Conservation (phyloP, 2,329 filamentous ascomycete species). For the Ramularia endophylla region DNA sequence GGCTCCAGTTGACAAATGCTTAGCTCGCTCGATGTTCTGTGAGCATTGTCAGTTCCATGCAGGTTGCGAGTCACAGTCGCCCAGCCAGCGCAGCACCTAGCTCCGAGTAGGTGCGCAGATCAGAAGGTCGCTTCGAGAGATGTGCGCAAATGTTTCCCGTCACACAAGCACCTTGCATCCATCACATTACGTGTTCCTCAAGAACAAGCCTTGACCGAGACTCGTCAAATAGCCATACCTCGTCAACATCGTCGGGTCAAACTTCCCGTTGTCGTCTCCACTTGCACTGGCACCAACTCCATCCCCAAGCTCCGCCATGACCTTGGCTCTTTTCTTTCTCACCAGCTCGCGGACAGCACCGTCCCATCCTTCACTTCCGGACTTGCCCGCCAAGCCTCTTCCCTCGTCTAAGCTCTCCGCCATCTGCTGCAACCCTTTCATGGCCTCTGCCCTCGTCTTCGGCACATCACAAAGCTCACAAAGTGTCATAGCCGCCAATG, state of each 20-base stretch:
- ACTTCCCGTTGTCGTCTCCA: slow-evolving; percentile 18
- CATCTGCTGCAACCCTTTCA: slow-evolving; percentile 50
- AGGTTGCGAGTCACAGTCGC: no score
- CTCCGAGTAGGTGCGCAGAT: no score
- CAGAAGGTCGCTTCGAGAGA: no score
- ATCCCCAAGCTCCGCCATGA: slow-evolving; percentile 32
- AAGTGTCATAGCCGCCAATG: slow-evolving; percentile 55
- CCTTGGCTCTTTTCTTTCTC: slow-evolving; percentile 35
- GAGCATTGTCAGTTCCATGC: no score
- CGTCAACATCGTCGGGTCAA: slow-evolving; percentile 35
- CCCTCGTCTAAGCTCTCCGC: slow-evolving; percentile 44
- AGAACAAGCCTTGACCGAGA: slow-evolving; percentile 32
- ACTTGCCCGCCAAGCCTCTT: slow-evolving; percentile 36
- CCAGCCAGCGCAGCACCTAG: no score
- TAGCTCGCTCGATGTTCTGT: no score
- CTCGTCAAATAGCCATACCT: slow-evolving; percentile 35
- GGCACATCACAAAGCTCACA: slow-evolving; percentile 53
- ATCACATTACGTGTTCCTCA: slow-evolving; percentile 1
- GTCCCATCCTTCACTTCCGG: slow-evolving; percentile 53
- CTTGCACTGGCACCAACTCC: slow-evolving; percentile 21
- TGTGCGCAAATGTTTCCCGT: no score
- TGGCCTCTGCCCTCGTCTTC: slow-evolving; percentile 53
- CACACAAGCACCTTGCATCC: no score
- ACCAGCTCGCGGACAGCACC: slow-evolving; percentile 50
- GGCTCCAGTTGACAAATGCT: no score